phyloP scores from a whole-genome alignment of 805 yeast genomes.

The Kuraishia hungarica region DNA sequence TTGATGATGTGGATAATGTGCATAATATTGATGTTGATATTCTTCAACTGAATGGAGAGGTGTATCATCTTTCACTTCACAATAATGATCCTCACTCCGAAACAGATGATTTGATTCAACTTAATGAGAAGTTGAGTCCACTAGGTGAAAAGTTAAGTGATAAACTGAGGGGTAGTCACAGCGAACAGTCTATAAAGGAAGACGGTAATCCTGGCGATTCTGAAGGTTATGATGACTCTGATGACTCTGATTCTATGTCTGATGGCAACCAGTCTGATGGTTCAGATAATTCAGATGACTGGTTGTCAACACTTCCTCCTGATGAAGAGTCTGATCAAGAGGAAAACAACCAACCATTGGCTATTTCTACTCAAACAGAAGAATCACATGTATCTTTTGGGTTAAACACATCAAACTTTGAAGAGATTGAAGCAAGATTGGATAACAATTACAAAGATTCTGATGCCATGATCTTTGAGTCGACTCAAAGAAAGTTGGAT shows the following conservation, averaged over 20 bases:
- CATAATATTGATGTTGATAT: neutral
- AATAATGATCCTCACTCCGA: neutral
- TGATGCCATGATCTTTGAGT: neutral
- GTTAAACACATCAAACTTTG: neutral
- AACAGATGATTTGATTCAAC: neutral
- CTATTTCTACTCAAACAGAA: neutral
- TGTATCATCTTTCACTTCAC: neutral
- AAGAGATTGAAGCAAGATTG: constrained; percentile 1
- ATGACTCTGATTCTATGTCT: neutral
- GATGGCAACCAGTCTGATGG: neutral
- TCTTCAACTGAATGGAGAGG: neutral
- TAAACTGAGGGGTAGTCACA: neutral
- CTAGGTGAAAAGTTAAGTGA: neutral
- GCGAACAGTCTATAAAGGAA: neutral
- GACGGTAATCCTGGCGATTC: neutral
- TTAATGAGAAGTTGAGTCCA: neutral
- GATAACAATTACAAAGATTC: neutral
- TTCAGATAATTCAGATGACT: neutral
- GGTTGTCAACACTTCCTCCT: neutral
- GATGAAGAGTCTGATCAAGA: neutral
- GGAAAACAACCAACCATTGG: neutral
- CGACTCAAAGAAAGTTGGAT: neutral
- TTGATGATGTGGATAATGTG: neutral
- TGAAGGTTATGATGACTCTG: neutral
- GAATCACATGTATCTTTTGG: neutral